Evolutionary conservation across 2,329 filamentous ascomycete genomes (phyloP).

Genomic region (Shiraia sp.): DNA sequence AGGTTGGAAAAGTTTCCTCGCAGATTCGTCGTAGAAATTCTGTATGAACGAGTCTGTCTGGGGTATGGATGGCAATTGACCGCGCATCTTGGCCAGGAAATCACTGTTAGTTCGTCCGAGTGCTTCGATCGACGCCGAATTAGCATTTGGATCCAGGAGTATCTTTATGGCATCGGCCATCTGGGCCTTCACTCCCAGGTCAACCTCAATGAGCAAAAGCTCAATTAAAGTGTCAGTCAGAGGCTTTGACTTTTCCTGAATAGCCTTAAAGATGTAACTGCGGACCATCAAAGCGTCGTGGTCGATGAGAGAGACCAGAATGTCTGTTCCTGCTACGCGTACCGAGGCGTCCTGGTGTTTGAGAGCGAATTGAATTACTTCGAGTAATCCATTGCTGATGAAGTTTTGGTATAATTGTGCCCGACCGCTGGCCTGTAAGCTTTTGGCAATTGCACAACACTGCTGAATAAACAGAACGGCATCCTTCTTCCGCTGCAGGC

Average conservation of each 20-base stretch:
- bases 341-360: conserved; percentile 82
- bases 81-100: conserved; percentile 65
- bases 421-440: conserved; percentile 80
- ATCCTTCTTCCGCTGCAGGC: conserved; percentile 81
- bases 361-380: conserved; percentile 89
- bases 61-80: conserved; percentile 56
- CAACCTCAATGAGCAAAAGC: conserved; percentile 84
- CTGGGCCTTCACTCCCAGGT: conserved; percentile 93
- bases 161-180: conserved; percentile 95
- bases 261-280: conserved; percentile 87
- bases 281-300: conserved; percentile 95
- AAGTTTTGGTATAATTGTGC: conserved; percentile 88
- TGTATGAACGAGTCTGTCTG: conserved; percentile 85
- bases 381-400: conserved; percentile 81
- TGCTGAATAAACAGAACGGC: conserved; percentile 96
- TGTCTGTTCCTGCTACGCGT: conserved; percentile 89
- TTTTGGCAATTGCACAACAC: conserved; percentile 92
- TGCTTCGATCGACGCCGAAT: conserved; percentile 62
- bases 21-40: conserved; percentile 87
- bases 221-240: conserved; percentile 93
- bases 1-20: conserved; percentile 82
- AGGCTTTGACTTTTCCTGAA: conserved; percentile 82
- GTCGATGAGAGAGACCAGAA: conserved; percentile 91
- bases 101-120: conserved; percentile 68
- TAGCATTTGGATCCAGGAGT: conserved; percentile 74